These are phyloP conservation scores for Yamadazyma epiphylla DNA, from an alignment of 1,139 yeast species.

Conservation along the genomic window DNA sequence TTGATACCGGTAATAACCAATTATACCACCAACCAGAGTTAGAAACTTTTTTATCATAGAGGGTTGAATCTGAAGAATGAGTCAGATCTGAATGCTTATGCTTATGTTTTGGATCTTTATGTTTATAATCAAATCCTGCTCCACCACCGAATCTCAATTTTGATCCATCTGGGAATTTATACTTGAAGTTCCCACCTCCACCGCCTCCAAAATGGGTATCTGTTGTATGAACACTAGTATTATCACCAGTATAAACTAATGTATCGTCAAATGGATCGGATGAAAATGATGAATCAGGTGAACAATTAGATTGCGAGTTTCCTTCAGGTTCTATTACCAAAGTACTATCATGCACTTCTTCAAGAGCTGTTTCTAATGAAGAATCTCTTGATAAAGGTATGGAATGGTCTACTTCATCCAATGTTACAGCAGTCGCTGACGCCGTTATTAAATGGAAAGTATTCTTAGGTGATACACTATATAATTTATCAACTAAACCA, in stretches of 20 bases:
- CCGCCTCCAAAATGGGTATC: conserved; percentile 21
- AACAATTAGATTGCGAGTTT: no score
- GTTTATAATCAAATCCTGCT: conserved; percentile 23
- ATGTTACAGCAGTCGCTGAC: conserved; percentile 24
- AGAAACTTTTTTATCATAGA: not conserved
- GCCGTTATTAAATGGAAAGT: conserved; percentile 33
- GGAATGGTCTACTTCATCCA: conserved; percentile 10
- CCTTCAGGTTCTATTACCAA: no score
- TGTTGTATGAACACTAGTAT: conserved; percentile 2
- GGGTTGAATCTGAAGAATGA: not conserved
- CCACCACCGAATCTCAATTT: conserved; percentile 25
- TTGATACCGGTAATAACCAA: conserved; percentile 10
- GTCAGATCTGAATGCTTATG: not conserved
- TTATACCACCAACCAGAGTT: not conserved
- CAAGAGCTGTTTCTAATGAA: no score
- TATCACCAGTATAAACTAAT: not conserved
- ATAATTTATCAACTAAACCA: conserved; percentile 31
- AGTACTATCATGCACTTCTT: no score
- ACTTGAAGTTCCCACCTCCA: conserved; percentile 23
- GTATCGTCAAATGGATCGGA: not conserved
- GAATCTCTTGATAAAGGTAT: no score
- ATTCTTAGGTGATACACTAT: conserved; percentile 40
- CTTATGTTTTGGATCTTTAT: conserved; percentile 3
- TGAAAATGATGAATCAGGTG: no score
- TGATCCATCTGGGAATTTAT: conserved; percentile 21